A percentile compares a stretch with the other conserved stretches of the same genome.
These are phyloP conservation scores for Boletales sp. DNA, from an alignment of 768 basidiomycete genomes.

Conservation along the genomic window DNA sequence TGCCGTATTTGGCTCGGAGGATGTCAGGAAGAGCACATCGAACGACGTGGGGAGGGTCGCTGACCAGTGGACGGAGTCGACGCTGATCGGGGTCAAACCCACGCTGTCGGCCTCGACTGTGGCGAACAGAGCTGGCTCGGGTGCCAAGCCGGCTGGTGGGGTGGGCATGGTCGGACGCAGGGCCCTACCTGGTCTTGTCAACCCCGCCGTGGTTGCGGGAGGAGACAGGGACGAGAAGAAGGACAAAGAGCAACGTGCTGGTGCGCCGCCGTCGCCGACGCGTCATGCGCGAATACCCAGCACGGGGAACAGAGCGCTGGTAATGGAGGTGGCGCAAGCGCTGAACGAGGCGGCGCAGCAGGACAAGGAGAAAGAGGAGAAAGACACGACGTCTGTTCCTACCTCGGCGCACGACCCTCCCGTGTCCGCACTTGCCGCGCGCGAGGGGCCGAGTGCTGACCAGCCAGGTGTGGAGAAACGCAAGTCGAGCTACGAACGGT, in stretches of 20 bases:
- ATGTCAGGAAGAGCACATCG: constrained; percentile 6
- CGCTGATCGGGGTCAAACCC: constrained; percentile 32
- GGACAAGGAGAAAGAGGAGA: background rate
- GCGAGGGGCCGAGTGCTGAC: constrained; percentile 15
- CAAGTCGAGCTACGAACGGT: constrained; percentile 65
- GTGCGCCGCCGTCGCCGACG: constrained; percentile 31
- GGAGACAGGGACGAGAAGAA: constrained; percentile 7
- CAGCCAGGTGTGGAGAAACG: constrained; percentile 43
- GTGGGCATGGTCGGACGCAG: constrained; percentile 35
- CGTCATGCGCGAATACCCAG: constrained; percentile 60
- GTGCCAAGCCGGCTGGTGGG: constrained; percentile 10
- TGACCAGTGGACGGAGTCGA: constrained; percentile 33
- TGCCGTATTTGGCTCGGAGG: constrained; percentile 1
- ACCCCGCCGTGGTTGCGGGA: background rate
- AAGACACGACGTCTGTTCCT: background rate
- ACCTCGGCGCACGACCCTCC: no score
- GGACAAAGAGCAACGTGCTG: constrained; percentile 19
- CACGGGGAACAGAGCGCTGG: constrained; percentile 64
- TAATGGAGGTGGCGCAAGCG: constrained; percentile 76
- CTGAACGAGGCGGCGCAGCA: constrained; percentile 37
- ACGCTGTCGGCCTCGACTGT: background rate
- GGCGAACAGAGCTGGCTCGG: background rate
- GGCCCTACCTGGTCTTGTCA: constrained; percentile 41
- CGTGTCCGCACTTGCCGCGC: background rate
- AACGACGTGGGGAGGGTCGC: constrained; percentile 15